Evolutionary conservation across 345 rosid species (phyloP).

Genomic region (Mangifera indica): DNA sequence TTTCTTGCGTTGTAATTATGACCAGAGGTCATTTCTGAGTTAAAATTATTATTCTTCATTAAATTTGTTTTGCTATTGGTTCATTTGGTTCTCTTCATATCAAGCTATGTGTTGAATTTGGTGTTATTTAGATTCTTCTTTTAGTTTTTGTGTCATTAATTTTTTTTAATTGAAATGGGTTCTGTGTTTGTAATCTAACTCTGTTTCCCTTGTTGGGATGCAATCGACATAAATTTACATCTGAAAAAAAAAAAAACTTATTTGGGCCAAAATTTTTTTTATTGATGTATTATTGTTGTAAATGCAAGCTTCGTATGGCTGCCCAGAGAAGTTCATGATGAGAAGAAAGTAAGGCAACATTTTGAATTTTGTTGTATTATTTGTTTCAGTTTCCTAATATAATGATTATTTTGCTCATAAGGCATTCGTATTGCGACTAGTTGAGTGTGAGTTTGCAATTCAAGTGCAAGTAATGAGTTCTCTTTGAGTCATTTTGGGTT

Average conservation of each 20-base stretch:
- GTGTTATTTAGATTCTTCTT: neutral
- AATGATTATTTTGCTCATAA: neutral
- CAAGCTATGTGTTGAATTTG: too few relatives aligned
- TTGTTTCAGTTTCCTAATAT: neutral
- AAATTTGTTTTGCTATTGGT: neutral
- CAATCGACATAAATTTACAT: neutral
- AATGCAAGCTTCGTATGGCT: neutral
- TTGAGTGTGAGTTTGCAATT: neutral
- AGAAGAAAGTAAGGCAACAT: neutral
- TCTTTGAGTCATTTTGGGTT: neutral
- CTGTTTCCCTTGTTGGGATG: neutral
- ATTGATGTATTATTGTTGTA: neutral
- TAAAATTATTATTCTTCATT: neutral
- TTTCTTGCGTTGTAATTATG: slow-evolving; percentile 10
- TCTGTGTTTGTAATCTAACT: neutral
- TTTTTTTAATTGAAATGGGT: slow-evolving; percentile 10
- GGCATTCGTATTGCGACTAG: neutral
- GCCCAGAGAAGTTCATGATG: neutral
- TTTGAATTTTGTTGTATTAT: neutral
- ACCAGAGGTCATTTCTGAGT: neutral
- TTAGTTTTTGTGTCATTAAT: neutral
- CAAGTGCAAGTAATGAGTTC: neutral
- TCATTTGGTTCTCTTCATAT: too few relatives aligned
- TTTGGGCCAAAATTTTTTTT: neutral
- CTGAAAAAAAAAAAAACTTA: neutral